Evolutionary conservation across 352 stramenopile genomes (phyloP), one percentile per base, ranked within the genome.

Genomic region (Phytophthora hibernalis): DNA sequence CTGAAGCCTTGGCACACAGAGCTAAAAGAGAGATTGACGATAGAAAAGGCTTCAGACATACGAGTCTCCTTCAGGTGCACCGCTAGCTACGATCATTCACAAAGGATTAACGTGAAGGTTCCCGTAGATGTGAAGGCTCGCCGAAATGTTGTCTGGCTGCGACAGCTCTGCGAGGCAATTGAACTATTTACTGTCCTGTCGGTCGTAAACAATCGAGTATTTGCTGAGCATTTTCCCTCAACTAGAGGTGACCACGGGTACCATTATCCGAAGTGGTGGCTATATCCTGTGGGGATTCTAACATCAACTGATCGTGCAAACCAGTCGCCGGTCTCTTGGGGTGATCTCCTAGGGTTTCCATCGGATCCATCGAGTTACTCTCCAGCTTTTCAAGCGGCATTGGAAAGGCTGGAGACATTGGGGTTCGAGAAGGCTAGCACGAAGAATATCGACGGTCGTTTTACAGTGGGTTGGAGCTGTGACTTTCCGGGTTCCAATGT

Each of bases 331-430:
- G 18, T 51, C 1, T 24, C 54, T 5, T 61, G 54, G 26, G 40
- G 26, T 7, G 5, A 24, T 24, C 18, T 52, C 1, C 20, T 61
- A 7, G 54, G 38, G 0, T 60, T 30, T 20, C 18, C 38, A 10
- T 6, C 33, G 12, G 37, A 59, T 13, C 50, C 33, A 18, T 40
- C 9, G 37, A 40, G 26, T 18, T 60, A 50, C 35, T 59, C 52
- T 1, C 4, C 26, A 10, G 38, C 51, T 18, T 60, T 60, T 22
- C 38, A 11, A 22, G 38, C 26, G 13, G 53, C 53, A 26, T 22
- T 37, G 5, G 5, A 33, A 6, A 49, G 26, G 16, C 16, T 60
- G 13, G 37, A 42, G 30, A 26, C 38, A 5, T 15, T 59, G 37
- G 37, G 37, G 8, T 2, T 8, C 15, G 37, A 43, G 16, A 16